Conservation (phyloP, 805 yeast species). For the Myxozyma lipomycoides region DNA sequence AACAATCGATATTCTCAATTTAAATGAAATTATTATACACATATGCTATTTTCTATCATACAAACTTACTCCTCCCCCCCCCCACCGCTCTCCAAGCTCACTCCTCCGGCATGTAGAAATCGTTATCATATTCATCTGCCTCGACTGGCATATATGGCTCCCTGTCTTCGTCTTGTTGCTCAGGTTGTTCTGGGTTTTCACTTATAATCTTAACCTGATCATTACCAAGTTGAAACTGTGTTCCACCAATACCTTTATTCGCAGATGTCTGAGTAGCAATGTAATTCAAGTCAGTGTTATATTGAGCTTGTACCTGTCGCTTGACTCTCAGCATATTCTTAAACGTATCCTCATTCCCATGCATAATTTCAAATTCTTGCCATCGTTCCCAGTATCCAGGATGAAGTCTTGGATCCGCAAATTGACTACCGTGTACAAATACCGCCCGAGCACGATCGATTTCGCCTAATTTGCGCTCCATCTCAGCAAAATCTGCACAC, state of each 20-base stretch:
- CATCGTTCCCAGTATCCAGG: slow-evolving; percentile 58
- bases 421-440: slow-evolving; percentile 51
- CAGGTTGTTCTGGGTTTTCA: not conserved
- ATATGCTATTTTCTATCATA: too few species aligned
- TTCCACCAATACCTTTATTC: not conserved
- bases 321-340: slow-evolving; percentile 68
- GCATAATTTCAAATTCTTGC: slow-evolving; percentile 66
- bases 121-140: not conserved
- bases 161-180: not conserved
- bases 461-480: slow-evolving; percentile 56
- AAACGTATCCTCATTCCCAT: slow-evolving; percentile 68
- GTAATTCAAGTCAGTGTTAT: slow-evolving; percentile 31
- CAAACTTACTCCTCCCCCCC: too few species aligned
- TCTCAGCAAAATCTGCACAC: slow-evolving; percentile 50
- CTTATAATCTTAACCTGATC: not conserved
- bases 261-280: slow-evolving; percentile 29
- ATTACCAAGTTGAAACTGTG: not conserved
- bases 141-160: not conserved
- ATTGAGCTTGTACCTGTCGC: slow-evolving; percentile 41
- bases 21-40: too few species aligned
- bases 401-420: slow-evolving; percentile 37
- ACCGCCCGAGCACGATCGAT: slow-evolving; percentile 59
- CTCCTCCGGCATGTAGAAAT: not conserved
- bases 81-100: too few species aligned
- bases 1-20: too few species aligned